These are phyloP conservation scores for Calendula officinalis DNA, from an alignment of 129 eudicot genomes.

Conservation along the genomic window DNA sequence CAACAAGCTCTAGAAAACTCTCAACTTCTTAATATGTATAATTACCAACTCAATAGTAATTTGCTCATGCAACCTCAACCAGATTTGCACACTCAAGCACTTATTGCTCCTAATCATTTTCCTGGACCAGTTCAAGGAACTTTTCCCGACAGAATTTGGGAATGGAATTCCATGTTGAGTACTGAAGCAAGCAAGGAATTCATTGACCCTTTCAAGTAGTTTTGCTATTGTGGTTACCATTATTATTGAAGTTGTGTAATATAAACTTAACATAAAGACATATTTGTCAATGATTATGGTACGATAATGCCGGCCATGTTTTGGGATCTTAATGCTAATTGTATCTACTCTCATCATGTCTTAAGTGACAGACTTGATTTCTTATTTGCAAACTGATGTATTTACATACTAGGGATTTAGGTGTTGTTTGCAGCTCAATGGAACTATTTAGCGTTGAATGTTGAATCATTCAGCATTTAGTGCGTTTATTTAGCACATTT, in stretches of 20 bases:
- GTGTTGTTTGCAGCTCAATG: no score
- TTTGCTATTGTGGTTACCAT: not conserved
- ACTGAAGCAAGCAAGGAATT: conserved; percentile 40
- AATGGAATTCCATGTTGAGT: conserved; percentile 42
- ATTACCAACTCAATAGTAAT: conserved; percentile 19
- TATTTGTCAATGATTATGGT: not conserved
- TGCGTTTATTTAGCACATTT: no score
- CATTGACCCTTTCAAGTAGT: conserved; percentile 48
- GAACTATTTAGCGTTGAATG: no score
- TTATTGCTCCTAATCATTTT: not conserved
- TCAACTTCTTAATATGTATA: not conserved
- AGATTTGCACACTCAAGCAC: not conserved
- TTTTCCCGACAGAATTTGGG: conserved; percentile 53
- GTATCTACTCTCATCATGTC: no score
- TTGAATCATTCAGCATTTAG: no score
- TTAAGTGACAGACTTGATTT: no score
- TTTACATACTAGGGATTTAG: no score
- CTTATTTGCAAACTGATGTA: no score
- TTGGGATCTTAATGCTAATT: no score
- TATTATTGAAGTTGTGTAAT: not conserved
- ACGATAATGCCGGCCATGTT: no score
- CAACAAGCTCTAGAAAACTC: conserved; percentile 31
- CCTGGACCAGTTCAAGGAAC: conserved; percentile 22
- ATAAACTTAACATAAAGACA: not conserved
- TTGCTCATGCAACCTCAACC: conserved; percentile 20